Evolutionary conservation across 257 asterid species (phyloP).

Genomic region (Agastache rugosa): DNA sequence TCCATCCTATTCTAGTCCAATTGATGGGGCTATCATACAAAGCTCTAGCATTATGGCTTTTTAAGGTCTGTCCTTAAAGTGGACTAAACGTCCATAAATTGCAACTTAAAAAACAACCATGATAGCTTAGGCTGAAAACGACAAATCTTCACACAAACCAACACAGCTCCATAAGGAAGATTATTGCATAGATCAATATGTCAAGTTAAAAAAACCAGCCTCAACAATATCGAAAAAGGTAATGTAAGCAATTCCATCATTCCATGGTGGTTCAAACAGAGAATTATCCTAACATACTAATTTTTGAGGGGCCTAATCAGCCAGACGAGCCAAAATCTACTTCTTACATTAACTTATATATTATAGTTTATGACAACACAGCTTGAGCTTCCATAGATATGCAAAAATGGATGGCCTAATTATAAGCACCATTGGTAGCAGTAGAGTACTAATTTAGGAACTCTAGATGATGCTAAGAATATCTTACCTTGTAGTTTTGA

Average conservation of each 20-base stretch:
- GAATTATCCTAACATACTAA: neutral
- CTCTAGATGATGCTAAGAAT: slow-evolving; percentile 13
- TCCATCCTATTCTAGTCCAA: slow-evolving; percentile 19
- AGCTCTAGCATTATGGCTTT: neutral
- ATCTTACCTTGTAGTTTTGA: slow-evolving; percentile 88
- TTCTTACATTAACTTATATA: neutral
- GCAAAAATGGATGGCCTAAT: neutral
- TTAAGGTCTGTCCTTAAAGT: neutral
- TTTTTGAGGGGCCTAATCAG: neutral
- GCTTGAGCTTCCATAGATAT: slow-evolving; percentile 1
- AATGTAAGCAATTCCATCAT: slow-evolving; percentile 10
- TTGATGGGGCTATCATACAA: neutral
- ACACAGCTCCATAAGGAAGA: neutral
- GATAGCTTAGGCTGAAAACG: neutral
- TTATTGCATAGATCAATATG: neutral
- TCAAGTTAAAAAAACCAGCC: slow-evolving; percentile 15
- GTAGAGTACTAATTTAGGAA: slow-evolving; percentile 20
- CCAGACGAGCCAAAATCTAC: neutral
- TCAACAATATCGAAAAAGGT: slow-evolving; percentile 4
- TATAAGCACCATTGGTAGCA: slow-evolving; percentile 25
- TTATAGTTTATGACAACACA: neutral
- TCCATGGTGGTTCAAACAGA: neutral
- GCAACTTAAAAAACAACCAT: slow-evolving; percentile 6
- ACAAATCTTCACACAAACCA: slow-evolving; percentile 6
- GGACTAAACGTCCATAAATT: slow-evolving; percentile 3